Base-by-base conservation (phyloP, 1,284 basidiomycete species). In the Hemileia vastatrix region DNA sequence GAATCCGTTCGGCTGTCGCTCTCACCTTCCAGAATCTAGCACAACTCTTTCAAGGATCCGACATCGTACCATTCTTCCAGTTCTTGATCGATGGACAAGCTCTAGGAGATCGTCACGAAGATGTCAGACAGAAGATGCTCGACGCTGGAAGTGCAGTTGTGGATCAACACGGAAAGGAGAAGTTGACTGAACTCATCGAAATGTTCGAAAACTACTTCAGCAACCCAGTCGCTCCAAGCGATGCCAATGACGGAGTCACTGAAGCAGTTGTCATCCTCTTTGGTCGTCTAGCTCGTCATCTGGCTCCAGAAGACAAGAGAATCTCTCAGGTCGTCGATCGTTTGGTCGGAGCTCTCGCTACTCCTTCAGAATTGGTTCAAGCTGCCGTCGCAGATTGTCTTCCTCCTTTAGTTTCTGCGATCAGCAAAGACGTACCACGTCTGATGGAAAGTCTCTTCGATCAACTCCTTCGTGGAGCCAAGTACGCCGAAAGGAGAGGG, bases 341-440 rank as follows among this genome's bases (percentile, higher is more conserved):
- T n/a, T 80, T 98, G n/a, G 83, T 95, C 6, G 88, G 89, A 21
- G 90, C 93, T 0, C 81, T 98, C 66, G 87, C 87, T 77, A 98
- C 93, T 0, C 95, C 94, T 0, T 86, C 92, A 0, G 95, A 99
- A 76, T 86, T 94, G 69, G 95, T 99, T 0, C 94, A 98, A 75
- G 86, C 90, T 56, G 93, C 95, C 0, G 92, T 97, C 0, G 89
- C 92, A 0, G 94, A 96, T 65, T 78, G 77, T 79, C 80, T 98
- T 6, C 86, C 90, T 0, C 90, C 92, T 1, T 81, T 99, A 3
- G 87, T 93, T 43, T 82, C 81, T 36, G 78, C 85, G 44, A 87
- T 90, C 80, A 80, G 80, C 54, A 66, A 72, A 32, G 76, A 77
- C 27, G 72, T 76, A 6, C 79, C 82, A 0, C 77, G 79, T 24